These are phyloP conservation scores for Raffaelea arxii DNA, from an alignment of 2,329 filamentous ascomycete species.

Conservation along the genomic window DNA sequence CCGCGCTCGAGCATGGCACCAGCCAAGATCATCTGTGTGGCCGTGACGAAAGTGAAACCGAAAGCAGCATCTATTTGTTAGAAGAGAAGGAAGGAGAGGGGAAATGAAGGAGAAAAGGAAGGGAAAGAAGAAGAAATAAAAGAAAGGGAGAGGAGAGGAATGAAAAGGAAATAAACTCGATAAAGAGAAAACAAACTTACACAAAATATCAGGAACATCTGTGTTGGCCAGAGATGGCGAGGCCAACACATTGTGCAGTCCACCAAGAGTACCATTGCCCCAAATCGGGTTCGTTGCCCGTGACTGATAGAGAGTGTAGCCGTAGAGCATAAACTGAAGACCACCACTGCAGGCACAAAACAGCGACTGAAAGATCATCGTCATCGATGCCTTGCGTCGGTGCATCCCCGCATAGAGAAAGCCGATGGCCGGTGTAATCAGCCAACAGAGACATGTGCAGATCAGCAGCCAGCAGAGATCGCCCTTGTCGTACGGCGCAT, in stretches of 20 bases:
- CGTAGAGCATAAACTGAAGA: slow-evolving; percentile 53
- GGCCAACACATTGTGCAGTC: slow-evolving; percentile 48
- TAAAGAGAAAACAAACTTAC: background rate
- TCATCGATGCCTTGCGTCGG: slow-evolving; percentile 50
- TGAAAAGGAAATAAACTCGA: too few species aligned
- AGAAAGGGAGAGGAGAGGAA: too few species aligned
- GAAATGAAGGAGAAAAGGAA: too few species aligned
- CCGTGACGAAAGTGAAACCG: slow-evolving; percentile 53
- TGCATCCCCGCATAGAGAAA: slow-evolving; percentile 55
- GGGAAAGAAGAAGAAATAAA: too few species aligned
- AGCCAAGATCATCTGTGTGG: slow-evolving; percentile 53
- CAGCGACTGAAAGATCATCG: slow-evolving; percentile 50
- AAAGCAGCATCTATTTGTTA: slow-evolving; percentile 24
- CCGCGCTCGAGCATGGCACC: slow-evolving; percentile 50
- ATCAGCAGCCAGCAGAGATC: slow-evolving; percentile 51
- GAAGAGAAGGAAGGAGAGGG: too few species aligned
- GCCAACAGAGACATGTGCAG: slow-evolving; percentile 51
- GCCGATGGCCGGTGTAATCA: slow-evolving; percentile 58
- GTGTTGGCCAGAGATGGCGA: slow-evolving; percentile 50
- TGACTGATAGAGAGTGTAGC: slow-evolving; percentile 53
- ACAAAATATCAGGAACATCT: slow-evolving; percentile 50
- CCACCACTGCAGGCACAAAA: slow-evolving; percentile 44
- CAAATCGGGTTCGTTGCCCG: slow-evolving; percentile 51
- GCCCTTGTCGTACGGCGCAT: slow-evolving; percentile 49
- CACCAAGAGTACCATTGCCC: slow-evolving; percentile 52